Conservation (phyloP, 164 flowering plant genomes). For the Annona cherimola region DNA sequence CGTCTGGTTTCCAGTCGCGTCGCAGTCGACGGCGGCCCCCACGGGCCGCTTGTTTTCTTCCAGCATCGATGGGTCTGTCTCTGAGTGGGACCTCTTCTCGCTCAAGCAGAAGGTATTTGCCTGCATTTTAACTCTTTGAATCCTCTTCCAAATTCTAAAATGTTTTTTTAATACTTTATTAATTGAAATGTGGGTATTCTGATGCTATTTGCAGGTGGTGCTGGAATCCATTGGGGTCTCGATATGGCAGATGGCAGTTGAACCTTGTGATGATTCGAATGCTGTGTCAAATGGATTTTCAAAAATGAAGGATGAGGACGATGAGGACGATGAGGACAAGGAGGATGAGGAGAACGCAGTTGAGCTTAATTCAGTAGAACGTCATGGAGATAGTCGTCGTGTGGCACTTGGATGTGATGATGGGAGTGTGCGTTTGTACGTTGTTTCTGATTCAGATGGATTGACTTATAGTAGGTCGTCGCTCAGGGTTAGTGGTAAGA, state of each 20-base stretch:
- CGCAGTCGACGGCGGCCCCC: conserved; percentile 21
- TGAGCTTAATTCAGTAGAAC: conserved; percentile 31
- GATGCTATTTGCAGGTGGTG: conserved; percentile 44
- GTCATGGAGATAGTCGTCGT: conserved; percentile 20
- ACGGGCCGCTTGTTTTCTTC: conserved; percentile 60
- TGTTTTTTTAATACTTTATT: background rate
- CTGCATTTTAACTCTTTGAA: background rate
- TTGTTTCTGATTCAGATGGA: conserved; percentile 44
- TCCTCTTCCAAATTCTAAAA: background rate
- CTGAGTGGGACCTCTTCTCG: conserved; percentile 77
- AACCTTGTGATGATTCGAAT: conserved; percentile 33
- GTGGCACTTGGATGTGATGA: conserved; percentile 88
- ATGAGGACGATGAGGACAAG: conserved; percentile 20
- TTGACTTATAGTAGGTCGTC: conserved; percentile 52
- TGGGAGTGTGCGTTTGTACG: conserved; percentile 77
- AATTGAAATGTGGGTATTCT: background rate
- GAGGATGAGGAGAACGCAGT: conserved; percentile 34
- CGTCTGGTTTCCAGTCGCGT: conserved; percentile 46
- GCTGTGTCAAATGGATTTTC: conserved; percentile 48
- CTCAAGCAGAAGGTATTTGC: conserved; percentile 56
- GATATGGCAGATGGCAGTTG: conserved; percentile 94
- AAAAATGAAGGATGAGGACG: conserved; percentile 19
- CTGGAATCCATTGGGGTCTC: conserved; percentile 74
- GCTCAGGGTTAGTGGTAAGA: conserved; percentile 96
- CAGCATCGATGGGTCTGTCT: conserved; percentile 69